Conservation (phyloP, 106 monocot species). For the Posidonia australis region DNA sequence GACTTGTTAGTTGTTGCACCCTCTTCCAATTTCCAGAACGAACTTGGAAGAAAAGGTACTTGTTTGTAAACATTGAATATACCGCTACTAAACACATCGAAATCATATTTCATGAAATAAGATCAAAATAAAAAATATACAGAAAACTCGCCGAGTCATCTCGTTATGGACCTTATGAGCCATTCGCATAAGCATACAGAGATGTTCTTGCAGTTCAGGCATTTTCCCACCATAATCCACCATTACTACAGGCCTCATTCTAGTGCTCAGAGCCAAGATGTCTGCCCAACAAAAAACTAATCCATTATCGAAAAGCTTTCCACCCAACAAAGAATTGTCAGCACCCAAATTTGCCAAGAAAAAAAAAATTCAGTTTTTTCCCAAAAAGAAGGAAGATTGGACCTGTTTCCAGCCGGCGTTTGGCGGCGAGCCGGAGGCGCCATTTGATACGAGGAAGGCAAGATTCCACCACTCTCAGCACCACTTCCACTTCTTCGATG, state of each 20-base stretch:
- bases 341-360: not conserved
- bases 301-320: too few relatives aligned
- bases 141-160: too few relatives aligned
- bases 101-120: too few relatives aligned
- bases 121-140: too few relatives aligned
- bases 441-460: slow-evolving; percentile 35
- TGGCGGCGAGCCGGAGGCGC: slow-evolving; percentile 32
- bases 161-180: slow-evolving; percentile 17
- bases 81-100: too few relatives aligned
- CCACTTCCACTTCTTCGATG: slow-evolving; percentile 21
- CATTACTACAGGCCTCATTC: slow-evolving; percentile 52
- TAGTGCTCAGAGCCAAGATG: slow-evolving; percentile 36
- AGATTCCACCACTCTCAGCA: slow-evolving; percentile 31
- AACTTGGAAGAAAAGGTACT: too few relatives aligned
- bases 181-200: slow-evolving; percentile 30
- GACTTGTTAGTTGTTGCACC: too few relatives aligned
- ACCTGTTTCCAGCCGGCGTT: slow-evolving; percentile 49
- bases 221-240: slow-evolving; percentile 67
- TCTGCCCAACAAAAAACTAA: slow-evolving; percentile 23
- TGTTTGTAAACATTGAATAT: too few relatives aligned
- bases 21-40: too few relatives aligned
- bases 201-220: slow-evolving; percentile 52
- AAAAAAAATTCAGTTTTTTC: too few relatives aligned
- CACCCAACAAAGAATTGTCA: not conserved
- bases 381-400: too few relatives aligned